A percentile compares a stretch with the other conserved stretches of the same genome.
Evolutionary conservation across 768 basidiomycete species (phyloP).

Genomic region (Boletales sp.): DNA sequence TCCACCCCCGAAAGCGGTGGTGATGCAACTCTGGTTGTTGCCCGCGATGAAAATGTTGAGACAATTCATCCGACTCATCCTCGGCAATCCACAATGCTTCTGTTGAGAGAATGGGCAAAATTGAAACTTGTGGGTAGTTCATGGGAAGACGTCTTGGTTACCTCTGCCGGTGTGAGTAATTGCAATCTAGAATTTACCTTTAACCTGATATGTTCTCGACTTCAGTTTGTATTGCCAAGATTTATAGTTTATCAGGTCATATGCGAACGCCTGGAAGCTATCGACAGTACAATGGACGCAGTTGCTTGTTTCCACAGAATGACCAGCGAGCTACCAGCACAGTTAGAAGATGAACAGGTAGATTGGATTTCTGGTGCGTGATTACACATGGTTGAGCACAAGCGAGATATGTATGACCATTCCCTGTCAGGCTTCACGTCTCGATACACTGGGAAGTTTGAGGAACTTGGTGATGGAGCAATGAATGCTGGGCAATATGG

Average conservation of each 20-base stretch:
- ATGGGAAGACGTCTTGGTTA: background rate
- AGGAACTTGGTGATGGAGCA: background rate
- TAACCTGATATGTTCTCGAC: too few species aligned
- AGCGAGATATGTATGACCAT: too few species aligned
- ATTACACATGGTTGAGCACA: background rate
- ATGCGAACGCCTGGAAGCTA: background rate
- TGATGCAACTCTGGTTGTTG: too few species aligned
- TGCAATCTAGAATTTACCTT: background rate
- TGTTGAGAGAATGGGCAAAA: slow-evolving; percentile 1
- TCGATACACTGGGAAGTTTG: background rate
- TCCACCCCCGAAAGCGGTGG: background rate
- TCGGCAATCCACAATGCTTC: background rate
- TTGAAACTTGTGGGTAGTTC: background rate
- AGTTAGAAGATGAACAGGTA: background rate
- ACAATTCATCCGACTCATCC: too few species aligned
- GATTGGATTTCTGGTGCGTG: slow-evolving; percentile 1
- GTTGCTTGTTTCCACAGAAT: slow-evolving; percentile 4
- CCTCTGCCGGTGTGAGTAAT: background rate
- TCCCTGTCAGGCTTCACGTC: background rate
- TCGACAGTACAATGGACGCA: background rate
- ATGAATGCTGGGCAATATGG: background rate
- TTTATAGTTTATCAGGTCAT: background rate
- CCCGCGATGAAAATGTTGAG: background rate
- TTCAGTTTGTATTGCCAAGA: background rate
- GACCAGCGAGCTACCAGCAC: background rate